A percentile compares a stretch with the other conserved stretches of the same genome.
phyloP scores from a whole-genome alignment of 768 basidiomycete genomes.

The Hypholoma fasciculare region DNA sequence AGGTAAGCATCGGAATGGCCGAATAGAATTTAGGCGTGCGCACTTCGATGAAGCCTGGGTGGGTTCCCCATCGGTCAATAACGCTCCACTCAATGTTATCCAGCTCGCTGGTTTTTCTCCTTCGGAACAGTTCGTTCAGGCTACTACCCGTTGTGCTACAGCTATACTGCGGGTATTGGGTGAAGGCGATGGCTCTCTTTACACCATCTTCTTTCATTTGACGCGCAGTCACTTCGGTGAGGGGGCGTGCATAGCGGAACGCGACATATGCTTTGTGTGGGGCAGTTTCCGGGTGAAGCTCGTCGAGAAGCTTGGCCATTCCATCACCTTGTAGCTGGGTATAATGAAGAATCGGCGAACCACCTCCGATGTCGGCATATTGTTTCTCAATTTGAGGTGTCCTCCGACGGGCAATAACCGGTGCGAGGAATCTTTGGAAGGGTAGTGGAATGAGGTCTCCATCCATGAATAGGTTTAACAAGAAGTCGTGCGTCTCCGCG shows the following conservation, averaged over 20 bases:
- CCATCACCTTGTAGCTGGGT: conserved; percentile 86
- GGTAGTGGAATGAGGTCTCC: conserved; percentile 95
- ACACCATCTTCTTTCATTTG: conserved; percentile 92
- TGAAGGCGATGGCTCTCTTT: conserved; percentile 90
- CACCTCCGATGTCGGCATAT: conserved; percentile 93
- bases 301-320: conserved; percentile 90
- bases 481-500: conserved; percentile 88
- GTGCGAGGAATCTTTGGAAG: conserved; percentile 85
- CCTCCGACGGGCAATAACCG: conserved; percentile 83
- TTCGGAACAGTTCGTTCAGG: conserved; percentile 86
- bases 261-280: conserved; percentile 97
- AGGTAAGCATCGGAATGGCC: conserved; percentile 7
- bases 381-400: conserved; percentile 94
- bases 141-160: conserved; percentile 98
- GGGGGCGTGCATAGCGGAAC: conserved; percentile 89
- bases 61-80: conserved; percentile 97
- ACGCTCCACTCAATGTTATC: conserved; percentile 91
- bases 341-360: conserved; percentile 92
- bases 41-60: conserved; percentile 93
- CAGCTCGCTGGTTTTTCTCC: conserved; percentile 58
- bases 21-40: conserved; percentile 20
- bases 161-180: conserved; percentile 98
- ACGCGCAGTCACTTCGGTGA: conserved; percentile 79
- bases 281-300: conserved; percentile 89
- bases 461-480: conserved; percentile 89